phyloP scores from a whole-genome alignment of 805 yeast genomes.

The Ascoidea tarda region DNA sequence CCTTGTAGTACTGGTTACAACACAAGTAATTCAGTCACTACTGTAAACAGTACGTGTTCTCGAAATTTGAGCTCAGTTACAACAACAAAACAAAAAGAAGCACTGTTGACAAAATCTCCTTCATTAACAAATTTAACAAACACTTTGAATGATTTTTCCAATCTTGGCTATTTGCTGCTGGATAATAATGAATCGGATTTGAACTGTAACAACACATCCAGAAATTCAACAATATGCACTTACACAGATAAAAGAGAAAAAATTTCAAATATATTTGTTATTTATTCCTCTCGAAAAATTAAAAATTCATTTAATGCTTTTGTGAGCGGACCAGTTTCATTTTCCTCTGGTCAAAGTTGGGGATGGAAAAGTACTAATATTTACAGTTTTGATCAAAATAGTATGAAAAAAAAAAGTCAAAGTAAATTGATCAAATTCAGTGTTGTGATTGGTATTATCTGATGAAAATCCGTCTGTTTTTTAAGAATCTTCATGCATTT shows the following conservation, averaged over 20 bases:
- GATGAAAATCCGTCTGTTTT: no score
- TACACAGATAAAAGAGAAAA: conserved; percentile 33
- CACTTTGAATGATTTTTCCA: not conserved
- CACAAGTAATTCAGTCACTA: not conserved
- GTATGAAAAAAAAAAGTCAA: conserved; percentile 10
- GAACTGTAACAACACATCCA: conserved; percentile 5
- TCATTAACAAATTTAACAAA: not conserved
- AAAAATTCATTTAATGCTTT: conserved; percentile 35
- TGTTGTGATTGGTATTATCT: no score
- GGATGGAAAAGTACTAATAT: conserved; percentile 46
- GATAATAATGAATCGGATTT: conserved; percentile 10
- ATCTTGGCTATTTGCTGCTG: not conserved
- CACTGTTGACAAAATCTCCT: not conserved
- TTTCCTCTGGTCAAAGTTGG: conserved; percentile 43
- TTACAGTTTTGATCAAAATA: conserved; percentile 36
- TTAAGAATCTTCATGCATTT: no score
- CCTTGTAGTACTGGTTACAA: not conserved
- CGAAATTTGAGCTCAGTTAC: no score
- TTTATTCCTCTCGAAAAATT: conserved; percentile 32
- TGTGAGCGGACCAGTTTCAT: conserved; percentile 38
- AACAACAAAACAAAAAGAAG: not conserved
- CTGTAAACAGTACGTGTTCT: not conserved
- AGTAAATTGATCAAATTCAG: no score
- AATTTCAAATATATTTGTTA: conserved; percentile 35
- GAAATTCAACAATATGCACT: conserved; percentile 18